Percentiles rank a stretch among this genome's conserved stretches.
phyloP scores from a whole-genome alignment of 192 early-diverging fungal genomes.

The Polychytrium aggregatum region DNA sequence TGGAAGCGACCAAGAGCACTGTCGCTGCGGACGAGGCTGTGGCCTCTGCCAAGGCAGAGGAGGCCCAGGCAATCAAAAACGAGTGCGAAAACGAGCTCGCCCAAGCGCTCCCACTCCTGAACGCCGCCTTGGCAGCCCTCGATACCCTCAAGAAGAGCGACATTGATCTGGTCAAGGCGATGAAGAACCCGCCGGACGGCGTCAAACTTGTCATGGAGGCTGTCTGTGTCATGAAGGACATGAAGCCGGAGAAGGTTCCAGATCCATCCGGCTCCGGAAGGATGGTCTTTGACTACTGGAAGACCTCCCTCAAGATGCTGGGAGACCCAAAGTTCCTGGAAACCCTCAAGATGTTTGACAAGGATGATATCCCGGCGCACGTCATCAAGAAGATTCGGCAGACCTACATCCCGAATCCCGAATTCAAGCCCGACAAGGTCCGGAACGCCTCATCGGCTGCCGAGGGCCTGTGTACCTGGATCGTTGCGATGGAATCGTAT shows the following conservation, averaged over 20 bases:
- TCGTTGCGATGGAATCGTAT: conserved; percentile 52
- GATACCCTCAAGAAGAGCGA: conserved; percentile 51
- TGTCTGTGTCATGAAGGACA: conserved; percentile 55
- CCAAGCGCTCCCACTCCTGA: conserved; percentile 44
- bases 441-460: conserved; percentile 51
- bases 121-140: conserved; percentile 41
- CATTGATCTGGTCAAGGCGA: conserved; percentile 51
- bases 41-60: conserved; percentile 38
- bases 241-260: conserved; percentile 50
- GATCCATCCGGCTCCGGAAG: conserved; percentile 50
- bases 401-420: conserved; percentile 46
- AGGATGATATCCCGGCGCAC: conserved; percentile 46
- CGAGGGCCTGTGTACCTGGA: conserved; percentile 51
- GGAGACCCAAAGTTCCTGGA: conserved; percentile 45
- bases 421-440: conserved; percentile 55
- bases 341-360: conserved; percentile 42
- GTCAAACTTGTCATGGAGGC: conserved; percentile 56
- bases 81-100: conserved; percentile 50
- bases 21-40: conserved; percentile 49
- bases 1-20: conserved; percentile 40
- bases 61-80: conserved; percentile 42
- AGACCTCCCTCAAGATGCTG: conserved; percentile 44
- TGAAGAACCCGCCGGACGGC: conserved; percentile 56
- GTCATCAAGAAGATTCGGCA: conserved; percentile 48
- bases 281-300: conserved; percentile 59